These are phyloP conservation scores for Cyclocybe aegerita DNA, from an alignment of 768 basidiomycete genomes.

Conservation along the genomic window DNA sequence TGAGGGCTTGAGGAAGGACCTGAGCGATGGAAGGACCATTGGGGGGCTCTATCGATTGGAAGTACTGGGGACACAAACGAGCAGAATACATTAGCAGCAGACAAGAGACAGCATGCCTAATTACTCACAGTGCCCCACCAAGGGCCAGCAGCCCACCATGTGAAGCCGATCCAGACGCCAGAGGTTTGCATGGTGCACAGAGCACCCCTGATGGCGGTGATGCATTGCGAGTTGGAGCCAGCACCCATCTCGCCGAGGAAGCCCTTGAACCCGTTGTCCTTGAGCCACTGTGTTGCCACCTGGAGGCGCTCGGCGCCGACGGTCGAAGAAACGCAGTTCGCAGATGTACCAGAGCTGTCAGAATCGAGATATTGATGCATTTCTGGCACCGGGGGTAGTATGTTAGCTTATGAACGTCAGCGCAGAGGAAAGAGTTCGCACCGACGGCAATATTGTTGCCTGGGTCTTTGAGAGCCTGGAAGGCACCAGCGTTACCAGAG, in stretches of 20 bases:
- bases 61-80: conserved; percentile 37
- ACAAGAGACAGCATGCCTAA: neutral
- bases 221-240: conserved; percentile 44
- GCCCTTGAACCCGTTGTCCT: conserved; percentile 58
- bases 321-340: conserved; percentile 54
- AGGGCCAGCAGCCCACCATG: conserved; percentile 64
- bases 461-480: conserved; percentile 53
- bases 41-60: conserved; percentile 62
- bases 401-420: neutral
- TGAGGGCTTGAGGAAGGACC: conserved; percentile 56
- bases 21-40: conserved; percentile 51
- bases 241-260: conserved; percentile 66
- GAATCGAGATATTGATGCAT: conserved; percentile 75
- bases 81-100: neutral
- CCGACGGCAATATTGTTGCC: conserved; percentile 61
- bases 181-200: conserved; percentile 59
- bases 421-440: conserved; percentile 21
- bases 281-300: conserved; percentile 57
- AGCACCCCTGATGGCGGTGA: conserved; percentile 51
- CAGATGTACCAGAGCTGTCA: conserved; percentile 57
- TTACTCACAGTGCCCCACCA: conserved; percentile 57
- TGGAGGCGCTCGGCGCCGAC: conserved; percentile 59
- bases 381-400: conserved; percentile 30
- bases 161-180: conserved; percentile 53
- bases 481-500: conserved; percentile 56